Evolutionary conservation across 2,329 filamentous ascomycete genomes (phyloP), one percentile per base, ranked within the genome.

Genomic region (Myrmaecium sp.): DNA sequence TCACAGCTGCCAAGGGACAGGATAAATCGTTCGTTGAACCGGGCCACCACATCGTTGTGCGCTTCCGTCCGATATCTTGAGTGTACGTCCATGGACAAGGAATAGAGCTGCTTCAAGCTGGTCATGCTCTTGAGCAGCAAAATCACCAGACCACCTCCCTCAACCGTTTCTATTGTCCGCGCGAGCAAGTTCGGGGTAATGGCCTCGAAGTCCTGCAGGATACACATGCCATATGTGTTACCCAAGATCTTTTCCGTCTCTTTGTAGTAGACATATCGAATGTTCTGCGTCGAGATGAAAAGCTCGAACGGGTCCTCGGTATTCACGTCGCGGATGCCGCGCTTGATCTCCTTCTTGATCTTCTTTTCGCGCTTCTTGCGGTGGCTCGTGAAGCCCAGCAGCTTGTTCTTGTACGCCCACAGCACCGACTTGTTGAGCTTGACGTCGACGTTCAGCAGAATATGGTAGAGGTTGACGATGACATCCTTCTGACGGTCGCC

Each of bases 201-300:
- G 21, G 84, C 89, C 55, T 98, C 89, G 43, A 98, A 98, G 48
- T 98, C 89, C 53, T 98, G 89, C 40, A 98, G 58, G 37, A 98
- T 92, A 51, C 83, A 94, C 81, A 94, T 94, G 48, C 86, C 86
- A 48, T 89, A 98, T 22, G 89, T 98, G 52, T 95, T 92, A 50
- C 89, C 89, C 30, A 95, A 57, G 46, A 98, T 94, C 64, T 94
- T 95, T 46, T 98, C 89, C 15, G 89, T 95, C 60, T 98, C 89
- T 58, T 98, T 98, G 64, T 98, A 98, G 65, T 93, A 98, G 31
- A 89, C 82, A 67, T 98, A 98, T 53, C 89, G 79, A 50, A 98
- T 93, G 54, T 94, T 83, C 59, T 95, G 80, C 30, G 93, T 73
- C 31, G 83, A 89, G 42, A 95, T 77, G 57, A 95, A 98, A 29